A percentile compares a stretch with the other conserved stretches of the same genome.
These are phyloP conservation scores for Venturia nashicola DNA, from an alignment of 2,329 filamentous ascomycete species.

Conservation along the genomic window DNA sequence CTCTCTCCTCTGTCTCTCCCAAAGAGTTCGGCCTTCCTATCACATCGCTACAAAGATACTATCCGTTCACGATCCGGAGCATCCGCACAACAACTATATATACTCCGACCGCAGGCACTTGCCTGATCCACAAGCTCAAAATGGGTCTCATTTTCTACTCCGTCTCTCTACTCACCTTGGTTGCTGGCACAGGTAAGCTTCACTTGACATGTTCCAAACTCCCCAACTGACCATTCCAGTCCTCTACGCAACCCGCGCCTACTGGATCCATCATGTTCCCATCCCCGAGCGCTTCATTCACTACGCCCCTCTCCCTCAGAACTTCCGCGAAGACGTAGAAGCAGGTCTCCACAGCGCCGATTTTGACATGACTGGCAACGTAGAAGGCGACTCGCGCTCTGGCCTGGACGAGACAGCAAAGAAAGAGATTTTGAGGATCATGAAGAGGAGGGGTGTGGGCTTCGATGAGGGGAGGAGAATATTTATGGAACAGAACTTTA, in stretches of 20 bases:
- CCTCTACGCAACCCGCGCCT: constrained; percentile 67
- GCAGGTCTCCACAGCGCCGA: constrained; percentile 70
- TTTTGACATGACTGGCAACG: constrained; percentile 73
- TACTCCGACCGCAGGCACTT: constrained; percentile 14
- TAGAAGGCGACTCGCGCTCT: constrained; percentile 66
- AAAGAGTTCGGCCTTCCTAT: background rate
- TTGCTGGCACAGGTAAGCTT: constrained; percentile 54
- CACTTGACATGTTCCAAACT: constrained; percentile 11
- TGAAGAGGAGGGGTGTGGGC: constrained; percentile 69
- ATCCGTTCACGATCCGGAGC: background rate
- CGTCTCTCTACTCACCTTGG: constrained; percentile 57
- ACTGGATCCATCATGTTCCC: constrained; percentile 60
- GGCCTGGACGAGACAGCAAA: constrained; percentile 76
- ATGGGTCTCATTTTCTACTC: constrained; percentile 45
- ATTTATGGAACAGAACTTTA: constrained; percentile 77
- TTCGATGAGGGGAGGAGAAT: constrained; percentile 87
- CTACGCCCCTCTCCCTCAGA: constrained; percentile 65
- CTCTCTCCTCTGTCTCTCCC: background rate
- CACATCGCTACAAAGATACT: background rate
- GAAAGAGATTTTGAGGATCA: constrained; percentile 72
- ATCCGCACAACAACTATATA: background rate
- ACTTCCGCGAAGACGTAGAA: constrained; percentile 77
- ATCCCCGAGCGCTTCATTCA: constrained; percentile 43
- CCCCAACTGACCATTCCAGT: constrained; percentile 8
- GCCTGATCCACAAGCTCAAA: constrained; percentile 12